Conservation (phyloP, 1,284 basidiomycete species). For the Leccinum glutinopallens region DNA sequence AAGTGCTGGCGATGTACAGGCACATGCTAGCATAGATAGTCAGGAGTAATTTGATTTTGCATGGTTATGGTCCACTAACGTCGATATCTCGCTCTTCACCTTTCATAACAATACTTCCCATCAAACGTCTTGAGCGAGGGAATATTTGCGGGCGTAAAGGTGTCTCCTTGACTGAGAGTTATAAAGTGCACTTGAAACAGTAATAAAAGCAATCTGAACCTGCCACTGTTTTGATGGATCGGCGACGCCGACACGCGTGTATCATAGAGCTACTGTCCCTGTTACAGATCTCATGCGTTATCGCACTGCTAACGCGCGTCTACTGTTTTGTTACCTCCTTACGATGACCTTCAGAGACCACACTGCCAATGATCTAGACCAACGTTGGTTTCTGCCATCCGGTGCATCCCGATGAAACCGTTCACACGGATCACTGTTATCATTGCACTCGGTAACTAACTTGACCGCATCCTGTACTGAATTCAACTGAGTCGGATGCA, state of each 20-base stretch:
- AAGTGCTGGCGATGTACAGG: too few species aligned
- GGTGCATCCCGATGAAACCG: constrained; percentile 22
- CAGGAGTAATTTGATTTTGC: too few species aligned
- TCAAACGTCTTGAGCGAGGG: too few species aligned
- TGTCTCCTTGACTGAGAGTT: too few species aligned
- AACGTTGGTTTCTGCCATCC: constrained; percentile 10
- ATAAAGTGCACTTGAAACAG: too few species aligned
- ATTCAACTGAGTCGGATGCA: constrained; percentile 7
- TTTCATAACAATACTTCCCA: too few species aligned
- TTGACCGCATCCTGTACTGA: constrained; percentile 12
- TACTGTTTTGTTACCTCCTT: constrained; percentile 15
- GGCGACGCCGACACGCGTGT: constrained; percentile 1
- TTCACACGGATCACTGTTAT: constrained; percentile 3
- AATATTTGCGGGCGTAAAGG: too few species aligned
- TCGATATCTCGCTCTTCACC: too few species aligned
- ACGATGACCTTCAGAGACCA: constrained; percentile 2
- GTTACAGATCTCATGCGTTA: constrained; percentile 16
- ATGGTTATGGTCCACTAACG: too few species aligned
- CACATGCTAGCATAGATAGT: too few species aligned
- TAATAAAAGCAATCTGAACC: neutral
- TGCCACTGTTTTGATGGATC: constrained; percentile 15
- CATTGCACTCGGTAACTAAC: constrained; percentile 17
- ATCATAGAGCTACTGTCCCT: constrained; percentile 10
- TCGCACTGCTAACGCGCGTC: constrained; percentile 4
- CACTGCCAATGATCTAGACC: constrained; percentile 29